phyloP scores from a whole-genome alignment of 768 basidiomycete genomes.

The Cubamyces sp. region DNA sequence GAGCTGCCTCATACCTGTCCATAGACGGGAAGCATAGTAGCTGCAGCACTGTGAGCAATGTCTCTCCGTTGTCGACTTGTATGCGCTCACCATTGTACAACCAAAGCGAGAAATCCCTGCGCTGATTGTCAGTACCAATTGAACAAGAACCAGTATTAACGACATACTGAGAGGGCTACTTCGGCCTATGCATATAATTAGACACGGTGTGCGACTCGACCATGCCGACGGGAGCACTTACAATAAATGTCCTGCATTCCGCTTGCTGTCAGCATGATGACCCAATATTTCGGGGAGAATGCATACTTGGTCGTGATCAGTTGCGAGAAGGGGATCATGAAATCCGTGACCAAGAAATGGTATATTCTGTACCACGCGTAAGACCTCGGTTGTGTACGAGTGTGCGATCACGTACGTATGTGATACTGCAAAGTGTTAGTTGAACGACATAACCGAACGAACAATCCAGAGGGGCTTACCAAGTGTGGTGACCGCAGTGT shows the following conservation, averaged over 20 bases:
- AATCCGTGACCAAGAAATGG: conserved; percentile 30
- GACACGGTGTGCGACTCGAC: background rate
- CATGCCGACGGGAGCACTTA: conserved; percentile 5
- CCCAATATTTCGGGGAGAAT: background rate
- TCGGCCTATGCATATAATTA: conserved; percentile 17
- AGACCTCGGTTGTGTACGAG: background rate
- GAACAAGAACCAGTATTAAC: background rate
- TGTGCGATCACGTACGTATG: conserved; percentile 25
- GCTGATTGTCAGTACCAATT: background rate
- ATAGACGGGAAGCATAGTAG: conserved; percentile 29
- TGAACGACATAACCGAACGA: background rate
- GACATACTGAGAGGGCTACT: conserved; percentile 26
- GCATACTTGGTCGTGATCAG: conserved; percentile 26
- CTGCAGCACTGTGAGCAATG: conserved; percentile 1
- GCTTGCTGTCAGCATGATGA: background rate
- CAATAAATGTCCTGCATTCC: conserved; percentile 27
- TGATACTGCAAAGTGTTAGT: conserved; percentile 21
- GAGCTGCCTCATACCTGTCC: conserved; percentile 1
- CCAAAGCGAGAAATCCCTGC: conserved; percentile 24
- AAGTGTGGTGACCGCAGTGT: conserved; percentile 29
- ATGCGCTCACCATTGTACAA: conserved; percentile 27
- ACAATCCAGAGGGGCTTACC: conserved; percentile 17
- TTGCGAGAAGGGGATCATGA: conserved; percentile 24
- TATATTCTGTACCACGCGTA: conserved; percentile 22
- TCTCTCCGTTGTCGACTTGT: too few relatives aligned